A percentile compares a stretch with the other conserved stretches of the same genome.
Evolutionary conservation across 805 yeast genomes (phyloP).

Genomic region (Candida jianshihensis): DNA sequence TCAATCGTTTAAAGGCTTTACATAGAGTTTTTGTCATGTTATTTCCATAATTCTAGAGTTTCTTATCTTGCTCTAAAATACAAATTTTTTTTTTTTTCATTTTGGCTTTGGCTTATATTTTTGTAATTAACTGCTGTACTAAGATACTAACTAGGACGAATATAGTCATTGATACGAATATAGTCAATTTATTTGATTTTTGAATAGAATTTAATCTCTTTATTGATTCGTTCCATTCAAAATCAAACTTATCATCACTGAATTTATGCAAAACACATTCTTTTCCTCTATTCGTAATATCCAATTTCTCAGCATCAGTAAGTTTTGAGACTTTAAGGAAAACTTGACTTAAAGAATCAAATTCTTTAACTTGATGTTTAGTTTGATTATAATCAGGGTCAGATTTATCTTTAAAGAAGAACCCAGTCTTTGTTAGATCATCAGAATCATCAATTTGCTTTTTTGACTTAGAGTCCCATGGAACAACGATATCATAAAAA

Average conservation of each 20-base stretch:
- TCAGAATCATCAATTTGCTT: conserved; percentile 22
- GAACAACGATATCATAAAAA: conserved; percentile 71
- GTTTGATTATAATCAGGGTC: conserved; percentile 61
- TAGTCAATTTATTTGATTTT: too few relatives aligned
- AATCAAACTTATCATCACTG: conserved; percentile 51
- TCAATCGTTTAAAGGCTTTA: too few relatives aligned
- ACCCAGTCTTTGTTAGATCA: conserved; percentile 57
- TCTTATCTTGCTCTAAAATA: too few relatives aligned
- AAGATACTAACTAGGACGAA: too few relatives aligned
- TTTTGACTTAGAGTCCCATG: conserved; percentile 32
- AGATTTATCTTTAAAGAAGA: conserved; percentile 59
- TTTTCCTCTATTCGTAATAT: conserved; percentile 40
- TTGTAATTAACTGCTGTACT: too few relatives aligned
- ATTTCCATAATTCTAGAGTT: too few relatives aligned
- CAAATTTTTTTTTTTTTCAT: background rate
- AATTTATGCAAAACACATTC: conserved; percentile 45
- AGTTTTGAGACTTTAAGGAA: conserved; percentile 38
- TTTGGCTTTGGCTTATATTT: too few relatives aligned
- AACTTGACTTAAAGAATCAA: conserved; percentile 41
- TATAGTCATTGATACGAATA: too few relatives aligned
- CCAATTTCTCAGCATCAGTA: conserved; percentile 27
- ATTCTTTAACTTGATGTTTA: conserved; percentile 19
- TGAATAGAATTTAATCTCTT: conserved; percentile 2
- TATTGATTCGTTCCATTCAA: conserved; percentile 40
- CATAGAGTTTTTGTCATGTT: too few relatives aligned